Conservation (phyloP, 495 filamentous ascomycete species). For the Penicillium antarcticum region DNA sequence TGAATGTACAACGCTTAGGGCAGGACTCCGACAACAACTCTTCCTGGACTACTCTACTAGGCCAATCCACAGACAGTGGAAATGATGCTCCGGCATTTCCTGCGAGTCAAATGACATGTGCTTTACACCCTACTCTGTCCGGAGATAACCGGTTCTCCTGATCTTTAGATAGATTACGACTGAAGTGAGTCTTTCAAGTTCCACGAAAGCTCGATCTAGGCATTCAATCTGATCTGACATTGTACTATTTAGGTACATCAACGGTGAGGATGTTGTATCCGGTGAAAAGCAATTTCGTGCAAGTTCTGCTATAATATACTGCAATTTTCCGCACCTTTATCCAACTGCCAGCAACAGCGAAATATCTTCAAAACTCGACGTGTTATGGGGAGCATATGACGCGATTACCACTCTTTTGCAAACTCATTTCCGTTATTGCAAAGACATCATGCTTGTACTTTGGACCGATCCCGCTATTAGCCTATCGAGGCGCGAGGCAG, state of each 20-base stretch:
- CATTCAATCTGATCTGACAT: too few species aligned
- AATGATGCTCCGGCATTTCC: too few species aligned
- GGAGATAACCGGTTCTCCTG: too few species aligned
- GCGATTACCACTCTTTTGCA: background rate
- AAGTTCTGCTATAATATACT: background rate
- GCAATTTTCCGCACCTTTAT: background rate
- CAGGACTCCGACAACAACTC: too few species aligned
- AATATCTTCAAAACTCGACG: background rate
- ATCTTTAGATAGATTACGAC: too few species aligned
- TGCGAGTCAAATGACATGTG: too few species aligned
- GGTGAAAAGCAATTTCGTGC: background rate
- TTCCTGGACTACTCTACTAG: too few species aligned
- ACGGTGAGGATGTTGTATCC: background rate
- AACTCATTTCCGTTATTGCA: background rate
- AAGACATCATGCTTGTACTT: background rate
- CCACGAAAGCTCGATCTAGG: too few species aligned
- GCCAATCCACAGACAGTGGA: too few species aligned
- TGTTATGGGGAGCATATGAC: background rate
- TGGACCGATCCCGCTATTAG: background rate
- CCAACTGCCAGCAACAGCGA: background rate
- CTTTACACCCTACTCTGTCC: too few species aligned
- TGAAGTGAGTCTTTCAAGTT: too few species aligned
- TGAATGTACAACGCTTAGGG: too few species aligned
- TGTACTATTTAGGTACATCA: background rate
- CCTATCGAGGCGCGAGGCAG: background rate